Percentiles rank a stretch among this genome's conserved stretches.
Evolutionary conservation across 805 yeast genomes (phyloP).

Genomic region (Metschnikowia baotianmanensis): DNA sequence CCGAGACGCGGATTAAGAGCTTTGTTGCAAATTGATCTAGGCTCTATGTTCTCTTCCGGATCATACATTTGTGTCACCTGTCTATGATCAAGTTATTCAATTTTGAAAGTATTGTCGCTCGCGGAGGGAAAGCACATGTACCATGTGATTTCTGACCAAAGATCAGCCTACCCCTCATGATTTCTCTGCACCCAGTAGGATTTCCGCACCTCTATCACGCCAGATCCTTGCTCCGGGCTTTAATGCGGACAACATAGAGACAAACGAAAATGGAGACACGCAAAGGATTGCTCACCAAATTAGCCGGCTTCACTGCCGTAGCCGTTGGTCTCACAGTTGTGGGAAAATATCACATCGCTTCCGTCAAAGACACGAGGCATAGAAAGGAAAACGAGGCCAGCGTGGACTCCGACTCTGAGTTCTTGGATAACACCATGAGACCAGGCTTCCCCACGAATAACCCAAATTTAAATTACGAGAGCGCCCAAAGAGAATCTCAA

Average conservation of each 20-base stretch:
- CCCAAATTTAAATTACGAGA: slow-evolving; percentile 31
- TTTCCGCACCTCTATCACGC: no score
- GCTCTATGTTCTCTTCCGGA: no score
- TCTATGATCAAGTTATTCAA: no score
- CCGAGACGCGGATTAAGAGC: neutral
- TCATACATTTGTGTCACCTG: no score
- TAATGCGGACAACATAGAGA: neutral
- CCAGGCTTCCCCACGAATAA: slow-evolving; percentile 54
- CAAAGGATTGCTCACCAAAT: slow-evolving; percentile 33
- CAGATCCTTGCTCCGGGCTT: neutral
- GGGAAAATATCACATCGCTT: slow-evolving; percentile 38
- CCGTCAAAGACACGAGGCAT: slow-evolving; percentile 35
- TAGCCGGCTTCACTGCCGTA: slow-evolving; percentile 30
- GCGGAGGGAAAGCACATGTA: no score
- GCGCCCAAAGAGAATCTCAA: slow-evolving; percentile 51
- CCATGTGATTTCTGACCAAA: no score
- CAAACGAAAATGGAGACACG: slow-evolving; percentile 32
- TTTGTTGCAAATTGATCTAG: no score
- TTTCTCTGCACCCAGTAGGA: no score
- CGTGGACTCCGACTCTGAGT: slow-evolving; percentile 31
- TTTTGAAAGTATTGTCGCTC: no score
- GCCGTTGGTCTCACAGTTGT: slow-evolving; percentile 32
- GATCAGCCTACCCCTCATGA: no score
- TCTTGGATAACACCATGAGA: slow-evolving; percentile 28
- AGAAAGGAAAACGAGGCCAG: slow-evolving; percentile 35